These are phyloP conservation scores for Chrysoporthe cubensis DNA, from an alignment of 2,329 filamentous ascomycete species.

Conservation along the genomic window DNA sequence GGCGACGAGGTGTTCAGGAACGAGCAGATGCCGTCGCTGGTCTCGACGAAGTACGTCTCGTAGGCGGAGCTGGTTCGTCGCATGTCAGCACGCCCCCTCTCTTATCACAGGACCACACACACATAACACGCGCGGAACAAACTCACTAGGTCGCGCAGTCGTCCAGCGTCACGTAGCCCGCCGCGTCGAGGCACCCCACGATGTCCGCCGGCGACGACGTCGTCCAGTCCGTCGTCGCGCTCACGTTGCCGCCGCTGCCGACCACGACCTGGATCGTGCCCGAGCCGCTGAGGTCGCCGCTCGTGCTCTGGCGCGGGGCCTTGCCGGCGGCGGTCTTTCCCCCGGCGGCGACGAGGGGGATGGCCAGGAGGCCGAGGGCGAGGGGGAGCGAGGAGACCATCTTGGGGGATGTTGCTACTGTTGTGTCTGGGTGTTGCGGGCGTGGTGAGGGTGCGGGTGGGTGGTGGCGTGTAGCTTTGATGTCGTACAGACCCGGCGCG, in stretches of 20 bases:
- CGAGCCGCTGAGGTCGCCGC: conserved; percentile 7
- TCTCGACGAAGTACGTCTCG: conserved; percentile 7
- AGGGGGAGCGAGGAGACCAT: conserved; percentile 16
- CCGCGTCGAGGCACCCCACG: conserved; percentile 23
- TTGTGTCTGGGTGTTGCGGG: background rate
- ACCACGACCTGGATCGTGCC: conserved; percentile 21
- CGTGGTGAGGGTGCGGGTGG: background rate
- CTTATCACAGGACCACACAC: background rate
- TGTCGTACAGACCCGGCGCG: no score
- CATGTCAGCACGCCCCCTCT: background rate
- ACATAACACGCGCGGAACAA: no score
- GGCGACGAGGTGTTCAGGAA: conserved; percentile 19
- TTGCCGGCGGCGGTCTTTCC: background rate
- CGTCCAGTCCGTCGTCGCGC: conserved; percentile 6
- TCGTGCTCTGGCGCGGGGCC: background rate
- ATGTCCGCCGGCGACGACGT: conserved; percentile 11
- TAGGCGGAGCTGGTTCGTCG: background rate
- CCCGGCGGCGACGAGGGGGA: background rate
- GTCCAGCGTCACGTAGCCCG: conserved; percentile 21
- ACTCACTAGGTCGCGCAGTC: conserved; percentile 22
- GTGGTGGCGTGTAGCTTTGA: no score
- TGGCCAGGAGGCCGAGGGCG: conserved; percentile 3
- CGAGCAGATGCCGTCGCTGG: conserved; percentile 23
- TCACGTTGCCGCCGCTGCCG: conserved; percentile 17
- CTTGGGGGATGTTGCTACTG: background rate